Evolutionary conservation across 371 early-diverging fungal genomes (phyloP).

Genomic region (Vairimorpha ceranae): DNA sequence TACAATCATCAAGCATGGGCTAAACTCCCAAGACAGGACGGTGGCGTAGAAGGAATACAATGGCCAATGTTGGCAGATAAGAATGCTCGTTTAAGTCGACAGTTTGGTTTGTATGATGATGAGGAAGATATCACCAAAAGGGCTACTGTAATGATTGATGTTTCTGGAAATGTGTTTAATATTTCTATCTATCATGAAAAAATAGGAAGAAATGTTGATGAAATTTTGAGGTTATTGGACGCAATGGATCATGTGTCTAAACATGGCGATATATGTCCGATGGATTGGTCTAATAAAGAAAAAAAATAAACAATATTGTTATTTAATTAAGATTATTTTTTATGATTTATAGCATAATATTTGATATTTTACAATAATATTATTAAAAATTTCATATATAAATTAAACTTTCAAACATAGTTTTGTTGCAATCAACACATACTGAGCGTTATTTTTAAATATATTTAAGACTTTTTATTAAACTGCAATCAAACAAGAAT

Average conservation of each 20-base stretch:
- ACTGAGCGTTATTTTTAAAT: too few relatives aligned
- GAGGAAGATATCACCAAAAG: slow-evolving; percentile 64
- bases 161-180: slow-evolving; percentile 68
- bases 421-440: too few relatives aligned
- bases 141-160: slow-evolving; percentile 79
- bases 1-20: slow-evolving; percentile 70
- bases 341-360: too few relatives aligned
- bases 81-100: slow-evolving; percentile 71
- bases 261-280: slow-evolving; percentile 66
- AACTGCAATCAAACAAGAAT: too few relatives aligned
- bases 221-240: slow-evolving; percentile 81
- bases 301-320: too few relatives aligned
- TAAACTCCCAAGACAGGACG: slow-evolving; percentile 69
- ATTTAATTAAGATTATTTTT: too few relatives aligned
- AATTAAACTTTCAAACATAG: too few relatives aligned
- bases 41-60: slow-evolving; percentile 73
- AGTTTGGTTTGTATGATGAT: slow-evolving; percentile 73
- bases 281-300: slow-evolving; percentile 42
- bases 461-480: too few relatives aligned
- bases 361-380: too few relatives aligned
- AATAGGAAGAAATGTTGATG: slow-evolving; percentile 85
- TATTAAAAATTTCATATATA: too few relatives aligned
- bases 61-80: slow-evolving; percentile 69
- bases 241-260: slow-evolving; percentile 75
- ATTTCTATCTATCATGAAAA: slow-evolving; percentile 71